A percentile compares a stretch with the other conserved stretches of the same genome.
Evolutionary conservation across 2,329 filamentous ascomycete genomes (phyloP).

Genomic region (Rutstroemia sp.): DNA sequence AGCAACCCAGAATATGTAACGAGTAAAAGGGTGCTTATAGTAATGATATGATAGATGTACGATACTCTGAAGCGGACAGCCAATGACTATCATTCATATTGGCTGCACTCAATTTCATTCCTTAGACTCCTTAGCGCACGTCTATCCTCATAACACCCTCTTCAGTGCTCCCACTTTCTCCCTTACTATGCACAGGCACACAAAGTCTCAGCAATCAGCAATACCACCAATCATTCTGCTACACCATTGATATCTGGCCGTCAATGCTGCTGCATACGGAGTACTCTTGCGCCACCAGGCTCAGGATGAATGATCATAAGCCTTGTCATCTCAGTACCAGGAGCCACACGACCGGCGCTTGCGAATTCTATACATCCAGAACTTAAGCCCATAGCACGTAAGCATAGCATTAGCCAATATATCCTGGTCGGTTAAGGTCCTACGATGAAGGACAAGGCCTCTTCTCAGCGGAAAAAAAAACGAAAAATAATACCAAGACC

Average conservation of each 20-base stretch:
- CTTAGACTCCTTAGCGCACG: neutral
- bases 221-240: conserved; percentile 1
- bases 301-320: conserved; percentile 8
- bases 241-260: neutral
- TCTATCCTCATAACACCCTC: neutral
- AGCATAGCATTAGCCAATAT: neutral
- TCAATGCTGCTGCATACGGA: conserved; percentile 3
- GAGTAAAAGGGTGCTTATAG: neutral
- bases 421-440: neutral
- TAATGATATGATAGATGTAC: neutral
- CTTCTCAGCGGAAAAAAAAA: neutral
- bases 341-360: conserved; percentile 2
- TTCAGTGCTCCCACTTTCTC: neutral
- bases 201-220: conserved; percentile 7
- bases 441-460: neutral
- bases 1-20: neutral
- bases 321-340: conserved; percentile 1
- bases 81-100: neutral
- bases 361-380: neutral
- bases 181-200: conserved; percentile 1
- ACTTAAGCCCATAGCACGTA: neutral
- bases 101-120: neutral
- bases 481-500: neutral
- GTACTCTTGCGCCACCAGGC: conserved; percentile 3
- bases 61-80: too few species aligned